Conservation (phyloP, 2,329 filamentous ascomycete genomes). For the Boeremia lycopersici region DNA sequence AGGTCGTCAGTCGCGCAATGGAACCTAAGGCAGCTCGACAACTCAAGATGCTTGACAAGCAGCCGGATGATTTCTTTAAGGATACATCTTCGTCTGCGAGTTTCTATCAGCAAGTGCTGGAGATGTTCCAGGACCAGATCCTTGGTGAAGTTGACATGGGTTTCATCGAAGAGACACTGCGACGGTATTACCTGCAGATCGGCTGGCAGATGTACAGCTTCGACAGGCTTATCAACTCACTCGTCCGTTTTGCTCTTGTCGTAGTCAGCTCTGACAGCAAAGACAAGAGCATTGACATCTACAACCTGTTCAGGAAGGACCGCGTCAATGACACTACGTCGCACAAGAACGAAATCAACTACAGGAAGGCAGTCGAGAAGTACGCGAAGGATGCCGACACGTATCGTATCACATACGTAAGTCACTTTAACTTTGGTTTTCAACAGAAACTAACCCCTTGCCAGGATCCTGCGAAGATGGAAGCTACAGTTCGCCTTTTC, state of each 20-base stretch:
- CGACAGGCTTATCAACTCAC: constrained; percentile 81
- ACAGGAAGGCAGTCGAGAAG: constrained; percentile 90
- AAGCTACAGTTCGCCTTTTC: constrained; percentile 80
- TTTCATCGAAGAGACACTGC: constrained; percentile 86
- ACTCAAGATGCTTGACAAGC: constrained; percentile 81
- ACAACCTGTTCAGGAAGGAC: constrained; percentile 83
- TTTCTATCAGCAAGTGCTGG: constrained; percentile 85
- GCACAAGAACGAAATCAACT: constrained; percentile 86
- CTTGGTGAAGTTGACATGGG: constrained; percentile 79
- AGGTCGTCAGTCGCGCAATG: constrained; percentile 75
- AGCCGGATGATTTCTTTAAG: constrained; percentile 75
- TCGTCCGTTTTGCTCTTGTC: constrained; percentile 79
- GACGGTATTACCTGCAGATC: constrained; percentile 86
- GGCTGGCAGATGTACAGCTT: constrained; percentile 95
- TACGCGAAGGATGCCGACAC: constrained; percentile 91
- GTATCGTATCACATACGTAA: constrained; percentile 88
- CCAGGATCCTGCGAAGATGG: constrained; percentile 65
- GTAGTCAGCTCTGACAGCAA: constrained; percentile 86
- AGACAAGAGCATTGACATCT: constrained; percentile 91
- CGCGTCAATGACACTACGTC: constrained; percentile 84
- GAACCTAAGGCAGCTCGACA: constrained; percentile 80
- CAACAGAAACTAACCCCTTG: constrained; percentile 31
- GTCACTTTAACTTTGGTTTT: constrained; percentile 47
- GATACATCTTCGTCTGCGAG: constrained; percentile 66
- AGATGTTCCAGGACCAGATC: constrained; percentile 85